These are phyloP conservation scores for Sclerospora graminicola DNA, from an alignment of 352 stramenopile species.

Conservation along the genomic window DNA sequence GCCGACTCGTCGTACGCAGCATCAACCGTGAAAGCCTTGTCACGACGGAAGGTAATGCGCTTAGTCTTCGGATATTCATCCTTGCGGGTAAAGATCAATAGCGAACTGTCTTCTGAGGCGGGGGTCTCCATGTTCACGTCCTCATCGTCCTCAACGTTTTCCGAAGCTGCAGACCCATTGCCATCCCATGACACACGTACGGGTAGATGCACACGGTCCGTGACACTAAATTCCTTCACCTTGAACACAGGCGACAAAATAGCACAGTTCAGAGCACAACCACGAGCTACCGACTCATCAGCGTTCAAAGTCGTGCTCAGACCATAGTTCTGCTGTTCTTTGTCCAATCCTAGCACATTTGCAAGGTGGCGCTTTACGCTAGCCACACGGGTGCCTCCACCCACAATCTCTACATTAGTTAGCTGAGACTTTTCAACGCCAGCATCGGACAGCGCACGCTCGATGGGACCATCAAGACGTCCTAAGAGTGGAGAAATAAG, in stretches of 20 bases:
- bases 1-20: conserved; percentile 84
- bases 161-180: conserved; percentile 31
- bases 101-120: conserved; percentile 50
- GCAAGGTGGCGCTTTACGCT: conserved; percentile 92
- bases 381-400: conserved; percentile 91
- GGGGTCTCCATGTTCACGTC: conserved; percentile 71
- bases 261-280: conserved; percentile 96
- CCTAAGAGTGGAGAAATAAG: conserved; percentile 87
- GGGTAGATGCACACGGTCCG: conserved; percentile 84
- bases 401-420: conserved; percentile 92
- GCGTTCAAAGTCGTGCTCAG: conserved; percentile 99
- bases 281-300: conserved; percentile 95
- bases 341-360: conserved; percentile 88
- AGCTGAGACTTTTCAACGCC: conserved; percentile 88
- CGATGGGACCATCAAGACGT: conserved; percentile 79
- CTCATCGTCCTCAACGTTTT: conserved; percentile 67
- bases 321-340: conserved; percentile 91
- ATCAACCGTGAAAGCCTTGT: conserved; percentile 89
- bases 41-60: conserved; percentile 92
- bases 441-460: conserved; percentile 78
- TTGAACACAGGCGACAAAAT: conserved; percentile 99
- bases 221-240: conserved; percentile 88
- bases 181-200: conserved; percentile 92
- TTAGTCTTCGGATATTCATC: conserved; percentile 97
- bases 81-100: conserved; percentile 93